A percentile compares a stretch with the other conserved stretches of the same genome.
Evolutionary conservation across 192 early-diverging fungal species (phyloP).

Genomic region (Chytriomyces hyalinus): DNA sequence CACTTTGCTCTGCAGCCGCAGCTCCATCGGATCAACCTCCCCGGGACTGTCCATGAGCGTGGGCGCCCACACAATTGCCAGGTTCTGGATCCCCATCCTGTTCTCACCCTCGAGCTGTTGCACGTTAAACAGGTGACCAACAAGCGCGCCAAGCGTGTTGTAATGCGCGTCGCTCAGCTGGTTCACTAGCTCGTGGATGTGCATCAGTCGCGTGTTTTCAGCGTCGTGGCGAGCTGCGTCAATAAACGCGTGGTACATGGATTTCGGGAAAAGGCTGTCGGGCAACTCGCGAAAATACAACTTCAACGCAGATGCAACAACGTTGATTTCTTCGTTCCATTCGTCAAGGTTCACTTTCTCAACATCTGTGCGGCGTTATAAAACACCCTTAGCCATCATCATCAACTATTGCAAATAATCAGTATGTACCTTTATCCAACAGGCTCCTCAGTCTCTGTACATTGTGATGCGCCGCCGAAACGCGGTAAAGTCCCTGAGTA

Average conservation of each 20-base stretch:
- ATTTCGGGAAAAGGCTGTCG: slow-evolving; percentile 78
- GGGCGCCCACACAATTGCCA: slow-evolving; percentile 93
- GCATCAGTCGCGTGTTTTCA: slow-evolving; percentile 60
- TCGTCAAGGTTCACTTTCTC: slow-evolving; percentile 68
- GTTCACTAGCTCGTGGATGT: slow-evolving; percentile 77
- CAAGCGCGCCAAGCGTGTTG: slow-evolving; percentile 79
- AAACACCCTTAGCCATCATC: not conserved
- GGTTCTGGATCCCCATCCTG: slow-evolving; percentile 86
- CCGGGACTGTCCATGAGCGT: slow-evolving; percentile 72
- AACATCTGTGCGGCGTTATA: slow-evolving; percentile 50
- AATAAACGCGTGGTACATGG: slow-evolving; percentile 70
- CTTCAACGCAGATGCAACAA: slow-evolving; percentile 84
- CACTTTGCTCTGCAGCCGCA: slow-evolving; percentile 66
- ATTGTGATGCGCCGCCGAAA: slow-evolving; percentile 78
- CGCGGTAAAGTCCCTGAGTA: slow-evolving; percentile 84
- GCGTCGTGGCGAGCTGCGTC: slow-evolving; percentile 78
- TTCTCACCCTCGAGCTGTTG: slow-evolving; percentile 77
- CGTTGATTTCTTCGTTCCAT: slow-evolving; percentile 79
- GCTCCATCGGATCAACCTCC: slow-evolving; percentile 53
- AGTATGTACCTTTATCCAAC: slow-evolving; percentile 71
- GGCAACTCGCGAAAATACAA: slow-evolving; percentile 95
- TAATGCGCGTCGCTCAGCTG: slow-evolving; percentile 81
- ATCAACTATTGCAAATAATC: not conserved
- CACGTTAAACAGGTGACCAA: slow-evolving; percentile 81
- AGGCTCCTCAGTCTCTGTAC: slow-evolving; percentile 74